Evolutionary conservation across 1,284 basidiomycete genomes (phyloP), one percentile per base, ranked within the genome.

Genomic region (Waitea zeae): DNA sequence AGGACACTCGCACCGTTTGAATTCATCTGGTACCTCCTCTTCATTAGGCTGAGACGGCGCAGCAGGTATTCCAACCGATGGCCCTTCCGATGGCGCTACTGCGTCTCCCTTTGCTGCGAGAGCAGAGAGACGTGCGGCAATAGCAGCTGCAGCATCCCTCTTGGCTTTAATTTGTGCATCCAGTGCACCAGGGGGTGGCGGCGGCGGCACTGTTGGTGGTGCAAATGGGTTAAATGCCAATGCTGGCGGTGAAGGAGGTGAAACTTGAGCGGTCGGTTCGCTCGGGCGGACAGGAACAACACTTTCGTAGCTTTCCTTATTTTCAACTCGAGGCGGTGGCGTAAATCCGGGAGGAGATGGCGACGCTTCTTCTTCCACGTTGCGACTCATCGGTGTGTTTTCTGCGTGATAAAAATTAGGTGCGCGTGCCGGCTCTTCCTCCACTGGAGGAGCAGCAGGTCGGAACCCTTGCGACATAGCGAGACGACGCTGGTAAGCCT

Each of bases 91-190:
- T 26, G 24, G 9, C 7, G 24, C 9, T 26, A n/a, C 7, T 26
- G 24, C 24, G n/a, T 7, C 7, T 7, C 24, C 24, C 24, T n/a
- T 46, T 9, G 59, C 60, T 14, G 60, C 72, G 12, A 78, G 52
- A 3, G 78, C 71, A 26, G 66, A 60, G 13, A 84, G 55, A 39
- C 61, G 71, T 1, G 80, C 78, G 5, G 86, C 82, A 32, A 90
- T 80, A 18, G 77, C 81, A 19, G 78, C 81, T 0, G 84, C 84
- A 9, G 79, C 76, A 41, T 79, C 75, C 17, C 68, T 69, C 45
- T 67, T 77, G 29, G 59, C 60, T 36, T 62, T 58, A 1, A 70
- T 46, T 20, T 54, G 51, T 13, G 74, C 77, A 40, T 79, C 73
- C 13, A 73, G 51, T 14, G 57, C 58, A 5, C 57, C 56, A 32